These are phyloP conservation scores for Acanthamoeba culbertsoni DNA, from an alignment of 208 protist species.

Conservation along the genomic window DNA sequence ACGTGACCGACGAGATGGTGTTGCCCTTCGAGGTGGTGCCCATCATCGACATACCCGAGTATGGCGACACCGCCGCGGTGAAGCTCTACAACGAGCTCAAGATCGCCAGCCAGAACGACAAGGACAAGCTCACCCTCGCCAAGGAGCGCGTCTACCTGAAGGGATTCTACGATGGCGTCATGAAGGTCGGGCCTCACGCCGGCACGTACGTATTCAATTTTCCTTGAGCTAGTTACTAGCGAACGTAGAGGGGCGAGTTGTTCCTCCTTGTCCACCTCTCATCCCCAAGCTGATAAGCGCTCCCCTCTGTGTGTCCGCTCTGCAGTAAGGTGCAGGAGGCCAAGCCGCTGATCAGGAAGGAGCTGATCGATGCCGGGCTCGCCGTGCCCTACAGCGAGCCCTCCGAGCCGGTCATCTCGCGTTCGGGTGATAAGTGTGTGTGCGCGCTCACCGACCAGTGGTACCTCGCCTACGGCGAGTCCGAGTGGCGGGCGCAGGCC, in stretches of 20 bases:
- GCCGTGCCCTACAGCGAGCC: slow-evolving; percentile 97
- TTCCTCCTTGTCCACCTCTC: too few species aligned
- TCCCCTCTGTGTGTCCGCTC: neutral
- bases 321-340: slow-evolving; percentile 89
- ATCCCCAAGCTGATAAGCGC: too few species aligned
- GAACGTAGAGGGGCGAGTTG: too few species aligned
- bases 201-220: slow-evolving; percentile 80
- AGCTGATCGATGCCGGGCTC: slow-evolving; percentile 86
- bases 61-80: slow-evolving; percentile 87
- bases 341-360: slow-evolving; percentile 90
- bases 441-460: slow-evolving; percentile 98
- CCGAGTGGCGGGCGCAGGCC: slow-evolving; percentile 90
- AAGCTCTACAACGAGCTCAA: slow-evolving; percentile 94
- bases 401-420: slow-evolving; percentile 94
- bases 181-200: slow-evolving; percentile 83
- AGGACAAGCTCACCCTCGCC: slow-evolving; percentile 93
- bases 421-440: slow-evolving; percentile 99
- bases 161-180: slow-evolving; percentile 98
- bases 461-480: slow-evolving; percentile 99
- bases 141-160: slow-evolving; percentile 97
- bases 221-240: slow-evolving; percentile 71
- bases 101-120: slow-evolving; percentile 95
- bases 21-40: slow-evolving; percentile 92
- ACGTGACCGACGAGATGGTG: slow-evolving; percentile 84
- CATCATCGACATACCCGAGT: slow-evolving; percentile 95